Base-by-base conservation (phyloP, 1,284 basidiomycete genomes). In the Volvariella volvacea region DNA sequence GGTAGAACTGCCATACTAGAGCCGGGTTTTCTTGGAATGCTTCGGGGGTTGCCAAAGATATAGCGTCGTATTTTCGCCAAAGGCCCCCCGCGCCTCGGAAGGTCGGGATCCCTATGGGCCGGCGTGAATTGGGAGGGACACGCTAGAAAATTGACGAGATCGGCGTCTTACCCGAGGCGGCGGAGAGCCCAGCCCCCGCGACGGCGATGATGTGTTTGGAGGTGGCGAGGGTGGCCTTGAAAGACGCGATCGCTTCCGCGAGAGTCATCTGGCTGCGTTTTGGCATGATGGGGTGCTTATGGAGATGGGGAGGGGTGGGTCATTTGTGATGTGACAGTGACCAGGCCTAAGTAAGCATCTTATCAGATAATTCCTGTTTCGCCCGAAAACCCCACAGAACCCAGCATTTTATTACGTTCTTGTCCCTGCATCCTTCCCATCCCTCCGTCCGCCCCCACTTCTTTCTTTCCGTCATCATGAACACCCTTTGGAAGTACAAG, bases 1-100 rank as follows among this genome's bases (percentile, higher is more conserved):
- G 80, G 57, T 84, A 83, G 59, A 85, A 83, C 51, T 83, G 78
- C 82, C 82, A 84, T 1, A 78, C 74, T 1, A 68, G 60, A 20
- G 70, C 73, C 0, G 79, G 80, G 48, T 77, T 69, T 14, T 58
- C 53, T 2, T 48, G 38, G 59, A 84, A 85, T 1, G 74, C 80
- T 51, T 70, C 64, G 2, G 75, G 76, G 16, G 78, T 80, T 12
- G 80, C 80, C 4, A 85, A 65, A 16, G 60, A 62, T 46, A 71
- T 70, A 1, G 76, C 74, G 53, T 83, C 67, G 52, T 78, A 73
- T 46, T 66, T 70, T 31, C 76, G 62, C 81, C 80, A 83, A 49
- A 79, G 53, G 1, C 79, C 80, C 30, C 80, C 80, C 14, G 69
- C 62, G 17, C 75, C 80, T 63, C 80, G 59, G 56, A 83, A 85